Base-by-base conservation (phyloP, 495 filamentous ascomycete genomes). In the Tuber aestivum region DNA sequence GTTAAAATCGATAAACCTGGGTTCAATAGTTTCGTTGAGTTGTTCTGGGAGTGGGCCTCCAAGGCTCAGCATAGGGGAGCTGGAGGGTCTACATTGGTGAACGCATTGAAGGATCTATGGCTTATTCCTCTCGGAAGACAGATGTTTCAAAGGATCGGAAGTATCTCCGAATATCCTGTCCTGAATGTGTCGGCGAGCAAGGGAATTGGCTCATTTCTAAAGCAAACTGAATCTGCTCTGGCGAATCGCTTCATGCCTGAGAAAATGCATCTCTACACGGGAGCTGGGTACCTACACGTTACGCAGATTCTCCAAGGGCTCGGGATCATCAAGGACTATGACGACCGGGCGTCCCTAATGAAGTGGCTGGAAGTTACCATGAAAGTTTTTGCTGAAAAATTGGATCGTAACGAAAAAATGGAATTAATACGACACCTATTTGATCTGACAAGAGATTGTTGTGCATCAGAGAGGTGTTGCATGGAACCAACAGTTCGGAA, bases 121-220 rank as follows among this genome's bases (percentile, higher is more conserved):
- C 76, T 85, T 14, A 69, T 85, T 38, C 84, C 84, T 10, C 71
- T 81, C 5, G 77, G 68, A 21, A 82, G 77, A 44, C 70, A 80
- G 37, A 71, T 65, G 32, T 76, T 82, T 72, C 81, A 80, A 37
- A 84, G 78, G 71, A 61, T 84, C 37, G 79, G 70, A 48, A 77
- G 37, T 35, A 50, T 16, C 20, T 38, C 50, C 35, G 56, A 65
- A 65, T 35, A 65, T 65, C 56, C 44, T 3, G 70, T 77, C 42
- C 74, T 82, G 20, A 72, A 82, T 77, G 70, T 79, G 21, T 82
- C 80, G 9, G n/a, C 42, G 37, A 1, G 45, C 35, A 41, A 40
- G 41, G 37, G 32, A 12, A 41, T 70, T 41, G 56, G 76, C 41
- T 18, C 1, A 20, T 75, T 79, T 56, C 38, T 79, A 32, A 48